A percentile compares a stretch with the other conserved stretches of the same genome.
phyloP scores from a whole-genome alignment of 73 alveolate genomes.

The Paramecium tetraurelia region DNA sequence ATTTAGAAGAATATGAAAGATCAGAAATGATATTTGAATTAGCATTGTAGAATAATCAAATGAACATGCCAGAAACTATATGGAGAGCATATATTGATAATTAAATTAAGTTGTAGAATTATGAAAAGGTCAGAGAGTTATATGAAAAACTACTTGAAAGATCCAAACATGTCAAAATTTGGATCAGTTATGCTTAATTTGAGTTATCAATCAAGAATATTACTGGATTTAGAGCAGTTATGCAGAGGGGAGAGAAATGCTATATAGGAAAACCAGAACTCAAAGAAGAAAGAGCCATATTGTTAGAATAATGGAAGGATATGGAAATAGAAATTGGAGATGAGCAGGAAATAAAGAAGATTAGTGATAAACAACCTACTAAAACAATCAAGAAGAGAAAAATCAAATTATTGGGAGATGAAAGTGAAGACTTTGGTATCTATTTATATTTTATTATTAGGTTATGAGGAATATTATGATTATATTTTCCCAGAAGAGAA shows the following conservation, averaged over 20 bases:
- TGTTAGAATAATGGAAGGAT: slow-evolving; percentile 79
- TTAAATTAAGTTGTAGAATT: slow-evolving; percentile 69
- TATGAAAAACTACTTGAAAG: slow-evolving; percentile 72
- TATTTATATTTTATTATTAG: slow-evolving; percentile 19
- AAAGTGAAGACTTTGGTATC: slow-evolving; percentile 72
- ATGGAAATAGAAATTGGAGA: slow-evolving; percentile 76
- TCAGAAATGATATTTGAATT: slow-evolving; percentile 82
- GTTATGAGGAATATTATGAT: slow-evolving; percentile 88
- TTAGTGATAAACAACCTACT: slow-evolving; percentile 73
- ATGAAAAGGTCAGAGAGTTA: slow-evolving; percentile 72
- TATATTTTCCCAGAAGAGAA: slow-evolving; percentile 91
- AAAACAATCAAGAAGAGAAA: slow-evolving; percentile 82
- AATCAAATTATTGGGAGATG: slow-evolving; percentile 65
- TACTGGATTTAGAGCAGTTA: slow-evolving; percentile 63
- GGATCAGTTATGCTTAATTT: slow-evolving; percentile 85
- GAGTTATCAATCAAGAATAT: slow-evolving; percentile 70
- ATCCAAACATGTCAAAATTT: slow-evolving; percentile 84
- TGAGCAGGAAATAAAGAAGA: slow-evolving; percentile 54
- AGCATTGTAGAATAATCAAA: slow-evolving; percentile 62
- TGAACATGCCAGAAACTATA: slow-evolving; percentile 84
- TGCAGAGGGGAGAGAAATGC: slow-evolving; percentile 67
- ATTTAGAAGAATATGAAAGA: slow-evolving; percentile 85
- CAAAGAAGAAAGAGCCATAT: slow-evolving; percentile 83
- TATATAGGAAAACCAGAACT: slow-evolving; percentile 72
- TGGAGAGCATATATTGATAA: slow-evolving; percentile 88